phyloP scores from a whole-genome alignment of 768 basidiomycete species.

The Xanthoconium purpureum region DNA sequence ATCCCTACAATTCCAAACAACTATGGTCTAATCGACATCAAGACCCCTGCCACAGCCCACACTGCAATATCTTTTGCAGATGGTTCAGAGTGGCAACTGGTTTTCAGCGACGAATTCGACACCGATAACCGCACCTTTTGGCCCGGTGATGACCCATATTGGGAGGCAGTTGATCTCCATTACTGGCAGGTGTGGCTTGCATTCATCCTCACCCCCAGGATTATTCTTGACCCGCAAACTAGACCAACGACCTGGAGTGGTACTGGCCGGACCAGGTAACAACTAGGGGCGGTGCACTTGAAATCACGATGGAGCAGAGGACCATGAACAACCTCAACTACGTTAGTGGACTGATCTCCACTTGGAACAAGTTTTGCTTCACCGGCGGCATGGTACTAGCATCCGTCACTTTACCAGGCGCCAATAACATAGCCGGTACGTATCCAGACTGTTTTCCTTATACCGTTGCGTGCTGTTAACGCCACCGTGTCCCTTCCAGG shows the following conservation, averaged over 20 bases:
- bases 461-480: not conserved
- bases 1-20: constrained; percentile 60
- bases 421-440: constrained; percentile 47
- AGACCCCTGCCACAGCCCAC: constrained; percentile 65
- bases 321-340: constrained; percentile 70
- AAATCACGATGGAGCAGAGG: constrained; percentile 69
- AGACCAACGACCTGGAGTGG: constrained; percentile 83
- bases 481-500: constrained; percentile 32
- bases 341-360: constrained; percentile 64
- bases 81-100: constrained; percentile 56
- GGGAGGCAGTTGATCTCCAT: constrained; percentile 81
- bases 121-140: constrained; percentile 73
- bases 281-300: constrained; percentile 69
- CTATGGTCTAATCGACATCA: constrained; percentile 68
- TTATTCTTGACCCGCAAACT: not conserved
- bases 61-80: constrained; percentile 51
- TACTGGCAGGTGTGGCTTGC: constrained; percentile 59
- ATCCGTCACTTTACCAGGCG: constrained; percentile 69
- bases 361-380: constrained; percentile 93
- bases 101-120: constrained; percentile 91
- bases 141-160: constrained; percentile 83
- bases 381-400: constrained; percentile 79
- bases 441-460: not conserved
- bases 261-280: constrained; percentile 79
- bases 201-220: not conserved